Evolutionary conservation across 768 basidiomycete species (phyloP).

Genomic region (Rhizopogon salebrosus): DNA sequence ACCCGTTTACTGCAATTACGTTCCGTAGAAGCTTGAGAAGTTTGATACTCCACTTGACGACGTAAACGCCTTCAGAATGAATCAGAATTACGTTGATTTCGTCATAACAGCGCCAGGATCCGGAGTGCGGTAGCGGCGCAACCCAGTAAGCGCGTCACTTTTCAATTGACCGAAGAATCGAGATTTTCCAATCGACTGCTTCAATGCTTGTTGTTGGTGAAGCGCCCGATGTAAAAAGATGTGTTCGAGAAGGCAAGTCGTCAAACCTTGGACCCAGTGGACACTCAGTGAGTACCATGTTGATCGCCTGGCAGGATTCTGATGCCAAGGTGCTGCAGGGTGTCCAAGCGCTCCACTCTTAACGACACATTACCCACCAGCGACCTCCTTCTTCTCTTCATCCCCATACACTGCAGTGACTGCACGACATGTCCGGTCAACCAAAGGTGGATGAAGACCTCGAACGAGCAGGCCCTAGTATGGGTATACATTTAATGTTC

Average conservation of each 20-base stretch:
- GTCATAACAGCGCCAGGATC: background rate
- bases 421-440: background rate
- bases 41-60: too few species aligned
- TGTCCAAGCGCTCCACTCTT: background rate
- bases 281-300: too few species aligned
- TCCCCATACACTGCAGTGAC: constrained; percentile 29
- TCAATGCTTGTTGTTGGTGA: background rate
- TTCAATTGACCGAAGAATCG: too few species aligned
- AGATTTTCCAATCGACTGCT: background rate
- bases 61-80: too few species aligned
- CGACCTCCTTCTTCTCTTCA: too few species aligned
- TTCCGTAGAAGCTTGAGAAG: too few species aligned
- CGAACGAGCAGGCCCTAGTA: background rate
- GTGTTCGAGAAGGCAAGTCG: background rate
- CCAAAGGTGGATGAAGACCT: background rate
- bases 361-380: too few species aligned
- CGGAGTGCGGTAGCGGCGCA: too few species aligned
- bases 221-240: background rate
- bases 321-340: background rate
- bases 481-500: background rate
- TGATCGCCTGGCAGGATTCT: too few species aligned
- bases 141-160: too few species aligned
- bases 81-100: background rate
- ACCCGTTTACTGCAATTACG: too few species aligned
- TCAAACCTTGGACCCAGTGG: background rate